Conservation (phyloP, 352 stramenopile genomes). For the Phytophthora aleatoria region DNA sequence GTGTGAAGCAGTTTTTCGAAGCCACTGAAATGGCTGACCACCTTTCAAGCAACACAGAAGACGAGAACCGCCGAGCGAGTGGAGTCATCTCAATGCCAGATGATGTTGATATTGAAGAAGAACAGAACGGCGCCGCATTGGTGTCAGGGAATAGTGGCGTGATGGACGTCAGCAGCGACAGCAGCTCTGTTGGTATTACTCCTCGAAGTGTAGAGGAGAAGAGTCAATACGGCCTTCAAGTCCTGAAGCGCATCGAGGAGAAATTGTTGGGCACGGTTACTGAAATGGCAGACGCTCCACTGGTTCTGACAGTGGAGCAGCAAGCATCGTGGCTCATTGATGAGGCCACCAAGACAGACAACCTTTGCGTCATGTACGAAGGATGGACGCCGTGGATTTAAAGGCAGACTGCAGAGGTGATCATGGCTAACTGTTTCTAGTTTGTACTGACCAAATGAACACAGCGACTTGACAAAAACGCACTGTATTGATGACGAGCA, state of each 20-base stretch:
- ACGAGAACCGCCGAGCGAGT: conserved; percentile 8
- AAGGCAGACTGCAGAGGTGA: not conserved
- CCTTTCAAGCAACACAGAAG: conserved; percentile 42
- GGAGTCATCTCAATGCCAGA: conserved; percentile 6
- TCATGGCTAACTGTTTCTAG: not conserved
- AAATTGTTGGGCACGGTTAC: conserved; percentile 67
- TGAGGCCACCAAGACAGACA: conserved; percentile 79
- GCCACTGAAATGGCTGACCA: conserved; percentile 67
- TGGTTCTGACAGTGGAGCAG: conserved; percentile 63
- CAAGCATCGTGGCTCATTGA: conserved; percentile 84
- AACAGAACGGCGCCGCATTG: conserved; percentile 14
- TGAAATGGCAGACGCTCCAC: conserved; percentile 33
- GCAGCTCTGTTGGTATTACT: conserved; percentile 2
- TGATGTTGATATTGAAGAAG: conserved; percentile 20
- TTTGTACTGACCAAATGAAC: conserved; percentile 12
- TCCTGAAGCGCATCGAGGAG: conserved; percentile 74
- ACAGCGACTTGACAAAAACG: conserved; percentile 25
- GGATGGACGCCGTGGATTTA: conserved; percentile 91
- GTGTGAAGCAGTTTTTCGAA: conserved; percentile 70
- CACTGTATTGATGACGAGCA: conserved; percentile 37
- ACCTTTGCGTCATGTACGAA: conserved; percentile 90
- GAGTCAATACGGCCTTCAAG: conserved; percentile 68
- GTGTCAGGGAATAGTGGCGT: conserved; percentile 19
- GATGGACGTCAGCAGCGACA: conserved; percentile 24
- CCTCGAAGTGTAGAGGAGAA: conserved; percentile 24